Percentiles rank a stretch among this genome's conserved stretches.
Evolutionary conservation across 805 yeast genomes (phyloP).

Genomic region (Sugiyamaella qingdaonensis): DNA sequence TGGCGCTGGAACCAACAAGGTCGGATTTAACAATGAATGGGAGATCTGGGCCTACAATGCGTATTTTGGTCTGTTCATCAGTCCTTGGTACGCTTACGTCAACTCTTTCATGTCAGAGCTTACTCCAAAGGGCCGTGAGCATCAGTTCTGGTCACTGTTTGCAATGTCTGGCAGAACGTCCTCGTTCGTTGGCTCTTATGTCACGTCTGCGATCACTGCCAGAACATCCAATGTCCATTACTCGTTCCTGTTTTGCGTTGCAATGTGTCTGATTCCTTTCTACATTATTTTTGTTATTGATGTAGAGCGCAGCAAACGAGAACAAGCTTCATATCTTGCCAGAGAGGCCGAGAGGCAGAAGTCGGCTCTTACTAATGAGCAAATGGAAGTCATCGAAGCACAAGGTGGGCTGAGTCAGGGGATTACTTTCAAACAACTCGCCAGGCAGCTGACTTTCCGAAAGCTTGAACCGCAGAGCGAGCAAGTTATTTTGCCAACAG

Average conservation of each 20-base stretch:
- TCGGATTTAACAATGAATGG: conserved; percentile 13
- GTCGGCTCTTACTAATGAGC: conserved; percentile 9
- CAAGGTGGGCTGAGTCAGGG: conserved; percentile 7
- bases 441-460: conserved; percentile 3
- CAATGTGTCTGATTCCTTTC: conserved; percentile 14
- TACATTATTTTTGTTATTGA: conserved; percentile 11
- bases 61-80: conserved; percentile 12
- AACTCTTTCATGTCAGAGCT: conserved; percentile 15
- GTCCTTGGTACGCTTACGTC: conserved; percentile 17
- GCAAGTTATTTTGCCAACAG: not conserved
- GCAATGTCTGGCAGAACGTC: conserved; percentile 15
- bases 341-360: conserved; percentile 14
- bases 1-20: conserved; percentile 12
- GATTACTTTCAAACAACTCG: conserved; percentile 6
- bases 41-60: conserved; percentile 18
- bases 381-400: conserved; percentile 12
- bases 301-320: conserved; percentile 10
- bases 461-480: not conserved
- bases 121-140: conserved; percentile 13
- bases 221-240: conserved; percentile 13
- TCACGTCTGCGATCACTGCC: conserved; percentile 18
- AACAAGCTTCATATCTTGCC: conserved; percentile 8
- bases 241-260: conserved; percentile 14
- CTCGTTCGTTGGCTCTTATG: conserved; percentile 15
- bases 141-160: conserved; percentile 15